Base-by-base conservation (phyloP, 495 filamentous ascomycete species). In the Evansstolkia leycettana region DNA sequence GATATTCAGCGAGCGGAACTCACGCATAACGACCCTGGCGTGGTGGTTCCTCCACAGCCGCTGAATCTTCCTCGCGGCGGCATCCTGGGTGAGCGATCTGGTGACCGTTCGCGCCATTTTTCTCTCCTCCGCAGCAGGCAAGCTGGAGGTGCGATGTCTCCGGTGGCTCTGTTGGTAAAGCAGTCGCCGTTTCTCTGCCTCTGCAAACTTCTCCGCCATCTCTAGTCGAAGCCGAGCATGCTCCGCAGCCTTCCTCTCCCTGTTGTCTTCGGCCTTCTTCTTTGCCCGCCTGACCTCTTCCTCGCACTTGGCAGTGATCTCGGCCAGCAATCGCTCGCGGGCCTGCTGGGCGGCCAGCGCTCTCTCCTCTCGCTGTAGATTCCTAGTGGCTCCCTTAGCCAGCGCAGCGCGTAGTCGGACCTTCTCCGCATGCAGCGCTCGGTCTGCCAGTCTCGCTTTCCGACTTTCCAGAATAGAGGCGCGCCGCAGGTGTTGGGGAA, bases 201-300 rank as follows among this genome's bases (percentile, higher is more conserved):
- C 89, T 11, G 84, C 87, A 37, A 89, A 71, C 39, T 86, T 79
- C 58, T 87, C 86, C 44, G 90, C 81, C 76, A 94, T 83, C 44
- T 94, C 85, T 28, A 75, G 48, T 20, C 70, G 67, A 37, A 89
- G 54, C 42, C 78, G 81, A 46, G 70, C 73, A 45, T 86, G 75
- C 40, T 96, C 87, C 28, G 84, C 81, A 38, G 90, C 85, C 42
- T 89, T 79, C 51, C 82, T 80, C 61, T 89, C 87, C 51, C 88
- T 84, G 61, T 84, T 88, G 39, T 79, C 89, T 62, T 93, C 84
- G 2, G 90, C 90, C 31, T 94, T 73, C 31, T 82, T 80, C 67
- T 98, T 98, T 34, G 92, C 90, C 31, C 88, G 72, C 46, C 82
- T 82, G 31, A 98, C 90, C 58, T 98, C 90, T 51, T 88, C 89